phyloP scores from a whole-genome alignment of 805 yeast genomes.

The Sugiyamaella marilandica region DNA sequence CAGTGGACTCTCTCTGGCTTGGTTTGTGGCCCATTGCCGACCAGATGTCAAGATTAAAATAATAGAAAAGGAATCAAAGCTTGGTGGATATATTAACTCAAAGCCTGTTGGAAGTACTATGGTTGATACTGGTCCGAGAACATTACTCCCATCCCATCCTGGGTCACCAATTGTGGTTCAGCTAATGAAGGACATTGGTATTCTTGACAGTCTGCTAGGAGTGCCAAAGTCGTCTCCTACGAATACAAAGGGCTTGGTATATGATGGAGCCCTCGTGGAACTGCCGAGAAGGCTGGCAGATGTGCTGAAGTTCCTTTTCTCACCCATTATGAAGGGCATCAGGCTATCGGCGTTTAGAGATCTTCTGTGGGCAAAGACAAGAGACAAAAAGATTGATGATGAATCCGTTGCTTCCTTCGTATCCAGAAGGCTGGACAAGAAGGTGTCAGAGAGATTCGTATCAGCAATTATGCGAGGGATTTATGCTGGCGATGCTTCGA shows the following conservation, averaged over 20 bases:
- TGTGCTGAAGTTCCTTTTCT: constrained; percentile 20
- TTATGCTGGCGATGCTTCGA: constrained; percentile 75
- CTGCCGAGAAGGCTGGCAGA: constrained; percentile 26
- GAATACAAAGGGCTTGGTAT: constrained; percentile 65
- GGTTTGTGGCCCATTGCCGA: constrained; percentile 52
- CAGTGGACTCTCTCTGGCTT: constrained; percentile 61
- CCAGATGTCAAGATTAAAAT: constrained; percentile 69
- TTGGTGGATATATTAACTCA: constrained; percentile 76
- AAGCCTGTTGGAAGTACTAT: constrained; percentile 29
- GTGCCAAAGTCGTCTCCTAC: constrained; percentile 56
- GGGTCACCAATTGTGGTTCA: constrained; percentile 44
- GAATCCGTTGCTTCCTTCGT: constrained; percentile 70
- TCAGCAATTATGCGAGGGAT: constrained; percentile 88
- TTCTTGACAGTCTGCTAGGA: constrained; percentile 46
- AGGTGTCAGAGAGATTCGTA: constrained; percentile 49
- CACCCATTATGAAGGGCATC: constrained; percentile 42
- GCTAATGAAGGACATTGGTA: constrained; percentile 40
- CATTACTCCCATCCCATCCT: constrained; percentile 74
- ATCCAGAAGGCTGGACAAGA: constrained; percentile 61
- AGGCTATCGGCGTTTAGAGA: constrained; percentile 46
- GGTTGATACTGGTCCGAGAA: constrained; percentile 87
- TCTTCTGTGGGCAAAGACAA: constrained; percentile 29
- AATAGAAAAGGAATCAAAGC: constrained; percentile 48
- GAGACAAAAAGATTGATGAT: constrained; percentile 39
- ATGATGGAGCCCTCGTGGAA: constrained; percentile 26